phyloP scores from a whole-genome alignment of 257 asterid species.

The Knoxia roxburghii region DNA sequence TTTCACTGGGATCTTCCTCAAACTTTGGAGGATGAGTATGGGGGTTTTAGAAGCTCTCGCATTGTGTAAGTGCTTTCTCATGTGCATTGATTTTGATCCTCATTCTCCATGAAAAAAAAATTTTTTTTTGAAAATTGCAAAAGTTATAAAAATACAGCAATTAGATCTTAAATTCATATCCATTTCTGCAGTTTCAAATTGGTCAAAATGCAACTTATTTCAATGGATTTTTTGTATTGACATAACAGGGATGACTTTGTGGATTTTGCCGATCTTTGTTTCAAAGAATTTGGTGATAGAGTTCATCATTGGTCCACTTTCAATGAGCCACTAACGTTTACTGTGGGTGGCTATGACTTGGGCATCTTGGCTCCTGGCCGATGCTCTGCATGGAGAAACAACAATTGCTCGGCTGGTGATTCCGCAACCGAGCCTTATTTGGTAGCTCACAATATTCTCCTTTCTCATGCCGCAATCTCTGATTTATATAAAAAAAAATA shows the following conservation, averaged over 20 bases:
- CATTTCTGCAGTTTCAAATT: background rate
- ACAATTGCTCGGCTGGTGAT: constrained; percentile 33
- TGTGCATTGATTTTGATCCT: background rate
- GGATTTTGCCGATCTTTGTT: constrained; percentile 45
- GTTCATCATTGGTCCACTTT: constrained; percentile 48
- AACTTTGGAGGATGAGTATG: constrained; percentile 56
- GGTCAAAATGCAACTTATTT: background rate
- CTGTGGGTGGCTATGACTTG: constrained; percentile 35
- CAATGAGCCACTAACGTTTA: constrained; percentile 36
- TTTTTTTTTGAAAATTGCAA: too few relatives aligned
- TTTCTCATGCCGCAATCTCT: constrained; percentile 36
- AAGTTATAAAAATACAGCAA: too few relatives aligned
- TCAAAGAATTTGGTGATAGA: constrained; percentile 57
- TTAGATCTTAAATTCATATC: too few relatives aligned
- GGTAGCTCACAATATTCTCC: constrained; percentile 40
- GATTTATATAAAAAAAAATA: constrained; percentile 32
- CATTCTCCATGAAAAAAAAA: too few relatives aligned
- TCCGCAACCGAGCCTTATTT: constrained; percentile 51
- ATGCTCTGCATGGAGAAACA: constrained; percentile 34
- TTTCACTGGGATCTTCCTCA: constrained; percentile 77
- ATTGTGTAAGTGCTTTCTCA: constrained; percentile 38
- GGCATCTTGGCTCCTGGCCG: constrained; percentile 48
- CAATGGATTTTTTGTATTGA: too few relatives aligned
- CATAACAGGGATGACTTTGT: constrained; percentile 38
- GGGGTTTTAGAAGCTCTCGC: constrained; percentile 46